phyloP scores from a whole-genome alignment of 305 asterid genomes.

The Euphrasia arctica region DNA sequence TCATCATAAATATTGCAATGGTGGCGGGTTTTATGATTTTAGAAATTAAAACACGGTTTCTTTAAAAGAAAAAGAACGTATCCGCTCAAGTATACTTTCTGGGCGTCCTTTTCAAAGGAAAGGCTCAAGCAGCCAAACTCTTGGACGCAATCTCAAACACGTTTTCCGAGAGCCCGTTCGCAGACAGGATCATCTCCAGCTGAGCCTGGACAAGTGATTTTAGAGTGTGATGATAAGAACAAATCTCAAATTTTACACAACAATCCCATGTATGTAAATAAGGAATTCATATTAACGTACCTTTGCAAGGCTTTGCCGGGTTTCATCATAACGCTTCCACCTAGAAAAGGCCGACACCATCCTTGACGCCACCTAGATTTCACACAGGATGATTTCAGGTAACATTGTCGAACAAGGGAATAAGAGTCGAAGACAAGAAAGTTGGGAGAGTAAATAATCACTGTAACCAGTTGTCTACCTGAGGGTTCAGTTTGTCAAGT shows the following conservation, averaged over 20 bases:
- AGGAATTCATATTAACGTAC: constrained; percentile 26
- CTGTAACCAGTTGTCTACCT: constrained; percentile 36
- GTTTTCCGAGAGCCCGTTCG: constrained; percentile 73
- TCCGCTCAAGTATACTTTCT: no score
- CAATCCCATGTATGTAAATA: background rate
- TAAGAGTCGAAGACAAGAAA: background rate
- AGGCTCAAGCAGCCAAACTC: constrained; percentile 62
- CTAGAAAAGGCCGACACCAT: constrained; percentile 80
- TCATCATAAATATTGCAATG: no score
- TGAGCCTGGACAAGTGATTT: constrained; percentile 50
- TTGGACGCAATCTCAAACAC: constrained; percentile 82
- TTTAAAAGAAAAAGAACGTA: no score
- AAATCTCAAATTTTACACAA: background rate
- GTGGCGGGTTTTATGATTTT: no score
- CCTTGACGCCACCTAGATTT: constrained; percentile 67
- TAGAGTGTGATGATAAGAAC: background rate
- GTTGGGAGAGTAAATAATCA: background rate
- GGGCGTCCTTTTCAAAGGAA: background rate
- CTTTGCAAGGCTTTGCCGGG: constrained; percentile 67
- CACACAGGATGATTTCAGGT: background rate
- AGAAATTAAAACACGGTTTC: no score
- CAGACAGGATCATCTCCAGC: constrained; percentile 64
- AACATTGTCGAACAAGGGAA: background rate
- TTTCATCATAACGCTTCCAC: constrained; percentile 78
- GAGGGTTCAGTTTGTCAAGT: constrained; percentile 81